Evolutionary conservation across 441 rosid genomes (phyloP), one percentile per base, ranked within the genome.

Genomic region (Manihot esculenta): DNA sequence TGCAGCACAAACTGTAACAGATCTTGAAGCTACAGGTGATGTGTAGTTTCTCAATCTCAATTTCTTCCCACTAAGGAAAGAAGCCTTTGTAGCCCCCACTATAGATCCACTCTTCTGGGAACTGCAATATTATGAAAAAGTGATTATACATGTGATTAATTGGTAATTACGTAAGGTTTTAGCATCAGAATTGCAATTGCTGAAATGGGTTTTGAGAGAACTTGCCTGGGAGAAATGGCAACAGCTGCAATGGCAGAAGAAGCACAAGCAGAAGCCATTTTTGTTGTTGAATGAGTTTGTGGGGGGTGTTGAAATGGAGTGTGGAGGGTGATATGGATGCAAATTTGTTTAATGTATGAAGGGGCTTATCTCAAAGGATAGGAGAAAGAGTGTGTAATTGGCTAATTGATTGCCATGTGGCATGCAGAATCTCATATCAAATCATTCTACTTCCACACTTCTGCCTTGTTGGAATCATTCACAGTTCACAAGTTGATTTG

Each of bases 201-300:
- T 50, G 23, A 50, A 6, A 45, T 3, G 70, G 62, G 64, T 45
- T 27, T 21, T 14, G 45, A 54, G 68, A 50, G 80, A 69, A 80
- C 86, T 83, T 86, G 83, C 94, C 93, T 85, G 72, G 89, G 86
- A 44, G 96, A 85, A 77, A 90, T 79, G 72, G 89, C 71, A 72
- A 82, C 86, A 5, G 84, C 86, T 20, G 95, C 89, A 69, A 94
- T 81, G 68, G 96, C 90, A 23, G 97, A 88, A 76, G 96, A 88
- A 81, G 97, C 97, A 82, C 89, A 91, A 54, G 81, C 83, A 74
- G 97, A 86, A 74, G 97, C 94, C 99, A 94, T 92, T 71, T 72
- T 74, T 17, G 65, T 50, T 12, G 2, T 2, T 2, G 21, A 54
- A 45, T 21, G 62, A 27, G 51, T 7, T 24, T 10, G 38, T 27